These are phyloP conservation scores for Aspergillus biplanus DNA, from an alignment of 495 filamentous ascomycete genomes.

Conservation along the genomic window DNA sequence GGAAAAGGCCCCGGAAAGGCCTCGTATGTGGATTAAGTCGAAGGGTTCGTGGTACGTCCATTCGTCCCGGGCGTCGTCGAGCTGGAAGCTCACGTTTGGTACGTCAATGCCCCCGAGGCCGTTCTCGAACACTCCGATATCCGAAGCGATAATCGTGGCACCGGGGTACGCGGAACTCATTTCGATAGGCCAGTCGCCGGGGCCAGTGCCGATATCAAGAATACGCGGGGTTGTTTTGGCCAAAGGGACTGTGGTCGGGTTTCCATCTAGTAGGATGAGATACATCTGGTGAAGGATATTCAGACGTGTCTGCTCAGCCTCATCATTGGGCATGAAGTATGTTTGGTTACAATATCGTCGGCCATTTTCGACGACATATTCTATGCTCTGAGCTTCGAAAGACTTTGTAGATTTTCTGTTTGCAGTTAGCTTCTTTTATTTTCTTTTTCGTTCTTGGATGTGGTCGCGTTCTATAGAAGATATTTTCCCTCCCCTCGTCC, in stretches of 20 bases:
- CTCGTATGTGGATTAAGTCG: slow-evolving; percentile 69
- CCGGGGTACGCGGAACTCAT: slow-evolving; percentile 67
- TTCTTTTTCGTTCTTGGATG: not conserved
- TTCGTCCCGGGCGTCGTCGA: slow-evolving; percentile 64
- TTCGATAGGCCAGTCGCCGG: slow-evolving; percentile 75
- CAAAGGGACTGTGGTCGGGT: slow-evolving; percentile 63
- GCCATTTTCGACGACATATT: slow-evolving; percentile 63
- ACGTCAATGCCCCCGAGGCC: slow-evolving; percentile 55
- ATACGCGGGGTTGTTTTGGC: slow-evolving; percentile 55
- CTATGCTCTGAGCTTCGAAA: slow-evolving; percentile 57
- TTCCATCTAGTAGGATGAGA: slow-evolving; percentile 60
- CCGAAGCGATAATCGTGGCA: slow-evolving; percentile 68
- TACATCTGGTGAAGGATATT: slow-evolving; percentile 69
- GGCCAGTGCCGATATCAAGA: slow-evolving; percentile 70
- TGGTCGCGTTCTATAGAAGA: too few relatives aligned
- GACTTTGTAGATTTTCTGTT: slow-evolving; percentile 61
- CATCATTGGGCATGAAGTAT: slow-evolving; percentile 80
- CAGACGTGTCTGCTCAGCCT: slow-evolving; percentile 71
- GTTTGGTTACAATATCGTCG: slow-evolving; percentile 66
- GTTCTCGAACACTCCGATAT: slow-evolving; percentile 56
- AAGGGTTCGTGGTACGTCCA: slow-evolving; percentile 62
- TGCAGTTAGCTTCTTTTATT: slow-evolving; percentile 20
- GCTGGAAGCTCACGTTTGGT: slow-evolving; percentile 70
- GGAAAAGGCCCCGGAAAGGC: slow-evolving; percentile 63
- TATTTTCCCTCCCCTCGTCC: too few relatives aligned